Base-by-base conservation (phyloP, 1,284 basidiomycete species). In the Pulchroboletus neoregius region DNA sequence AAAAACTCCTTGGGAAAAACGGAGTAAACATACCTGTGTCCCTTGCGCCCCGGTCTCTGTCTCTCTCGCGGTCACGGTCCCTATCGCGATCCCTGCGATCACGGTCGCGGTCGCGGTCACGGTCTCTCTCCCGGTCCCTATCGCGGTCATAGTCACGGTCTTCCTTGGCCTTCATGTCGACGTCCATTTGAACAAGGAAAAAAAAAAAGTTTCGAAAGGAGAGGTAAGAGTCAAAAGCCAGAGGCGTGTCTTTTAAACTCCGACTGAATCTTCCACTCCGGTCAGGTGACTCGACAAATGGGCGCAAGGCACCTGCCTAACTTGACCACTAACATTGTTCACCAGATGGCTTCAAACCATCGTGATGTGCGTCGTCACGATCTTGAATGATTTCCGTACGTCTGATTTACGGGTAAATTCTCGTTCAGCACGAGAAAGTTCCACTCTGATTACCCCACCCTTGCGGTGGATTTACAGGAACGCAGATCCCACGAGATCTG, bases 161-260 rank as follows among this genome's bases (percentile, higher is more conserved):
- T 41, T 85, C 84, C 62, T 86, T 87, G 57, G 66, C 71, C 66
- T 84, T 84, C 84, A 86, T 87, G 54, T 87, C 86, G 52, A 87
- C 75, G 63, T 88, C 86, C 85, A 88, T 88, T 57, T 34, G 58
- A 48, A 49, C 13, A 28, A 37, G 26, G 27, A 26, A 31, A 39
- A 27, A 34, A 43, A 47, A 45, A 49, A 49, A 42, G 31, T 16
- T 3, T 20, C 11, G 2, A 20, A 40, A 34, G 43, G 22, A 45
- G 37, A 50, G 43, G 52, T 40, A 48, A 41, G 50, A 65, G 48
- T 40, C 28, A 50, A 52, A 43, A 30, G 16, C 43, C 22, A 22
- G 47, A 22, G 22, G 13, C n/a, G 18, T 38, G 31, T 13, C 5
- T 26, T 63, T 55, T 0, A 30, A 43, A 20, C 54, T 51, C 60